Base-by-base conservation (phyloP, 768 basidiomycete genomes). In the Leccinum arenicola region DNA sequence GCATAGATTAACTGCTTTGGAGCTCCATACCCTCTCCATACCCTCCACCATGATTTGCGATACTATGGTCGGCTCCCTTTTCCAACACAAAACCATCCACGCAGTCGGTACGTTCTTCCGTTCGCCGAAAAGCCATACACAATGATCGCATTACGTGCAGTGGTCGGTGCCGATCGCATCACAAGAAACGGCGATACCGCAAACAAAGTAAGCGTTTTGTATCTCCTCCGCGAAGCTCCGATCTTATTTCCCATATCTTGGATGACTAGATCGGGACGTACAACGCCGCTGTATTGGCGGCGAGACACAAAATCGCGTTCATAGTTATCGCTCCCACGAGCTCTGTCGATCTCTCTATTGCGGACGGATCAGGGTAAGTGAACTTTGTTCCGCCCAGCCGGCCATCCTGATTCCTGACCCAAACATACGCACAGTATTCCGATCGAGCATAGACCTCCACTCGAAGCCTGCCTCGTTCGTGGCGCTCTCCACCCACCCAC, bases 11-110 rank as follows among this genome's bases (percentile, higher is more conserved):
- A 98, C 96, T 5, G 89, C 94, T 3, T 75, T 95, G 55, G 96
- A 98, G 68, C 82, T 98, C 25, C 85, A 91, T 64, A 88, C 88
- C 4, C 82, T 98, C 49, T 77, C 84, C 36, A 89, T 95, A 14
- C 90, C 93, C 0, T 89, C 91, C 4, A 86, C 88, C 5, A 96
- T 98, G 93, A 88, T 98, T 51, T 96, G 95, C 69, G 96, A 98
- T 69, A 96, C 93, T 36, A 97, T 97, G 91, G 92, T 98, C 17
- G 96, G 96, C 9, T 95, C 93, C 1, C 76, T 98, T 54, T 92
- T 98, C 78, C 93, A 95, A 69, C 85, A 94, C 69, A 81, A 91
- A 69, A 73, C 80, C 21, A 91, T 95, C 54, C 89, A 94, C 66
- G 91, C 87, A 27, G 85, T 95, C 56, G 85, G 89, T 91, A 61